Conservation (phyloP, 306 rosid genomes). For the Fragaria nilgerrensis region DNA sequence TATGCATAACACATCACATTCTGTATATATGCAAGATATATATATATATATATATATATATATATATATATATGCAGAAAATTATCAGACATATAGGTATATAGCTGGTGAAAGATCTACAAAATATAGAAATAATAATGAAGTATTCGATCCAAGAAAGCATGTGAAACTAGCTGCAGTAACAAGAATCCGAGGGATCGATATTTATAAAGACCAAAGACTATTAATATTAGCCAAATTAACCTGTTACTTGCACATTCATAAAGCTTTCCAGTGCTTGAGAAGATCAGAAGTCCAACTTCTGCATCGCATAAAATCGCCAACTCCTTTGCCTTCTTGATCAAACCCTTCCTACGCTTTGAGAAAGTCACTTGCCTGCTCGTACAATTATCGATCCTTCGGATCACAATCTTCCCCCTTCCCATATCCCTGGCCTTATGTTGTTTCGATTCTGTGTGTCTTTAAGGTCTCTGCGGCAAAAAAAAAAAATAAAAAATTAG, state of each 20-base stretch:
- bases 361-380: conserved; percentile 94
- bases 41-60: too few species aligned
- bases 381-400: conserved; percentile 69
- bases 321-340: conserved; percentile 81
- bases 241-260: conserved; percentile 82
- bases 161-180: neutral
- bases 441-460: neutral
- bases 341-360: conserved; percentile 85
- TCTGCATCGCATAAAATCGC: conserved; percentile 86
- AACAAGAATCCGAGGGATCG: neutral
- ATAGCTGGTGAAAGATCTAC: neutral
- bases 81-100: neutral
- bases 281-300: conserved; percentile 73
- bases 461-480: conserved; percentile 56
- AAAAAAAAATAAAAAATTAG: neutral
- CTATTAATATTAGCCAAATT: neutral
- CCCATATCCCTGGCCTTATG: conserved; percentile 43
- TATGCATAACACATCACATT: neutral
- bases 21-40: neutral
- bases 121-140: neutral
- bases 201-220: neutral
- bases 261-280: conserved; percentile 72
- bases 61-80: too few species aligned
- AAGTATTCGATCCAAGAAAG: neutral
- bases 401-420: conserved; percentile 86